These are phyloP conservation scores for Phytophthora pluvialis DNA, from an alignment of 352 stramenopile species.

Conservation along the genomic window DNA sequence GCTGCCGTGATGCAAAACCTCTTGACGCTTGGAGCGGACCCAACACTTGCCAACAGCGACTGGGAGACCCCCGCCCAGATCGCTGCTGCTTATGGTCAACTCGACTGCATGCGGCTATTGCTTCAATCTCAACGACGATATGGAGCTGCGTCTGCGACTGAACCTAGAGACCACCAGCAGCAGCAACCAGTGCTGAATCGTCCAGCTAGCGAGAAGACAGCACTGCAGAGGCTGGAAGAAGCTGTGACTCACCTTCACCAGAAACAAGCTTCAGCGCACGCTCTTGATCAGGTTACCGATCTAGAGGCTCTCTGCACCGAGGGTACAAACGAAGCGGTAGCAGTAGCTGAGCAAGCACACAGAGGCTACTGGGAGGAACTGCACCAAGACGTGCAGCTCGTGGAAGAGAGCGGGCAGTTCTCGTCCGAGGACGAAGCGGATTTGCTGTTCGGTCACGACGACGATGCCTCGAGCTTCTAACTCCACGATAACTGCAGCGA, in stretches of 20 bases:
- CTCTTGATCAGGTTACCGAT: conserved; percentile 13
- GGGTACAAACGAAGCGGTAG: not conserved
- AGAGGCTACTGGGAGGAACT: conserved; percentile 71
- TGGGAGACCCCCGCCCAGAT: conserved; percentile 62
- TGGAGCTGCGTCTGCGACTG: conserved; percentile 7
- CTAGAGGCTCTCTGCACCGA: not conserved
- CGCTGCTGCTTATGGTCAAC: conserved; percentile 47
- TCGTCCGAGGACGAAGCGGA: conserved; percentile 70
- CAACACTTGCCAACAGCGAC: conserved; percentile 59
- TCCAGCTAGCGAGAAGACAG: conserved; percentile 30
- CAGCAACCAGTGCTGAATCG: not conserved
- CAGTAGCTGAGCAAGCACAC: conserved; percentile 23
- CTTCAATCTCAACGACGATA: conserved; percentile 31
- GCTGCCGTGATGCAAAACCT: conserved; percentile 42
- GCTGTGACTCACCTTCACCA: conserved; percentile 39
- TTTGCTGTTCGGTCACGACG: conserved; percentile 15
- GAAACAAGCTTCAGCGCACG: conserved; percentile 44
- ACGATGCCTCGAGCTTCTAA: conserved; percentile 12
- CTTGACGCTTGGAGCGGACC: conserved; percentile 53
- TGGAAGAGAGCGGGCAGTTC: conserved; percentile 77
- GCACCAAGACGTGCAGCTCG: conserved; percentile 70
- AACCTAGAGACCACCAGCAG: conserved; percentile 18
- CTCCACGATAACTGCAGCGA: not conserved
- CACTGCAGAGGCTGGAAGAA: conserved; percentile 37
- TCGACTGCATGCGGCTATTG: conserved; percentile 56